Evolutionary conservation across 208 protist genomes (phyloP).

Genomic region (Tritrichomonas musculus): DNA sequence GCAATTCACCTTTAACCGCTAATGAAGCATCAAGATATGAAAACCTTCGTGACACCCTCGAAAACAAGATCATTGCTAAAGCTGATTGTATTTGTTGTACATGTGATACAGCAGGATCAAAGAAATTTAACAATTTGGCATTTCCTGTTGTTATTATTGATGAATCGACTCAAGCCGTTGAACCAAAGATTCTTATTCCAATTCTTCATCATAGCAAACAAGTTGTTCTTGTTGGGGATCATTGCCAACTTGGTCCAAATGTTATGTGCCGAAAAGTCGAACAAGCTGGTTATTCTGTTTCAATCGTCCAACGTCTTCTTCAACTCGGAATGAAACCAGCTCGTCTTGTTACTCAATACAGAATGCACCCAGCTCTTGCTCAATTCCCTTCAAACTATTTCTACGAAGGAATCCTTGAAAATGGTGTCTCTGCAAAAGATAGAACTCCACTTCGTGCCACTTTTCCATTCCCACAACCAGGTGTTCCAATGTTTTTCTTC

Average conservation of each 20-base stretch:
- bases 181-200: slow-evolving; percentile 90
- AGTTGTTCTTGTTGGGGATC: slow-evolving; percentile 75
- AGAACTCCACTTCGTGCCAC: slow-evolving; percentile 36
- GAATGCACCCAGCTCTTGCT: slow-evolving; percentile 90
- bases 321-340: slow-evolving; percentile 69
- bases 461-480: slow-evolving; percentile 74
- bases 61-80: slow-evolving; percentile 40
- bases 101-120: slow-evolving; percentile 77
- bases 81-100: slow-evolving; percentile 89
- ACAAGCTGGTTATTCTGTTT: slow-evolving; percentile 70
- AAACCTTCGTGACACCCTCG: neutral
- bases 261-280: slow-evolving; percentile 79
- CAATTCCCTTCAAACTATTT: slow-evolving; percentile 86
- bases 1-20: neutral
- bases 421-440: slow-evolving; percentile 74
- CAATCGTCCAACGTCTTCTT: slow-evolving; percentile 87
- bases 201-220: slow-evolving; percentile 78
- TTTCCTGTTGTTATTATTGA: slow-evolving; percentile 87
- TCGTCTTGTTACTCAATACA: slow-evolving; percentile 86
- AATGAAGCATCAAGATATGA: neutral
- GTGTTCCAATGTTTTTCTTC: slow-evolving; percentile 83
- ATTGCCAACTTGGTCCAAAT: slow-evolving; percentile 87
- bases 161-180: slow-evolving; percentile 77
- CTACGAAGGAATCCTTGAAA: slow-evolving; percentile 89
- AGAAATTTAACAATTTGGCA: slow-evolving; percentile 60